These are phyloP conservation scores for Coelastrella sp. DNA, from an alignment of 139 green algal genomes.

Conservation along the genomic window DNA sequence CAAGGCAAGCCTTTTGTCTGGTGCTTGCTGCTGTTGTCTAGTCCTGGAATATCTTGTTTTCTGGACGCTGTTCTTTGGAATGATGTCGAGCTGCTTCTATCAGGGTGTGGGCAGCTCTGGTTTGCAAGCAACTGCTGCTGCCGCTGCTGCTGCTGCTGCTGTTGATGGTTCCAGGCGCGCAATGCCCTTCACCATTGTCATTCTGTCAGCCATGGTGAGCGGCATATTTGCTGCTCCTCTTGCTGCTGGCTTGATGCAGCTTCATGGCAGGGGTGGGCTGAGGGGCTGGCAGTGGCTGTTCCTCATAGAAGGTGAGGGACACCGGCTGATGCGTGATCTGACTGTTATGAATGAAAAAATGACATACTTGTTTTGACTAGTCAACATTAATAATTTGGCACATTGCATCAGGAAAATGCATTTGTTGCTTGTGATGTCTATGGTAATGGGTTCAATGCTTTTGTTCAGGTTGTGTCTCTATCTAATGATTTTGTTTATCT, in stretches of 20 bases:
- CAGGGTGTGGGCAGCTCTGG: not conserved
- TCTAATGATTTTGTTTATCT: too few relatives aligned
- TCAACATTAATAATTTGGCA: too few relatives aligned
- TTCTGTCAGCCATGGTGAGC: not conserved
- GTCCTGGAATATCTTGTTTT: not conserved
- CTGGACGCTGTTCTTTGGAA: not conserved
- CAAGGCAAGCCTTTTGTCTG: not conserved
- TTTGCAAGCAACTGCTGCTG: not conserved
- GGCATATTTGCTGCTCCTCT: not conserved
- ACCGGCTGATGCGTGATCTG: too few relatives aligned
- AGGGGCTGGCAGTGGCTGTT: constrained; percentile 35
- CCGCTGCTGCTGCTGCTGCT: not conserved
- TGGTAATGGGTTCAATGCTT: too few relatives aligned
- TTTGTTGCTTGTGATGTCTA: too few relatives aligned
- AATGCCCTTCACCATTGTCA: not conserved
- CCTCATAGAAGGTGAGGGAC: not conserved
- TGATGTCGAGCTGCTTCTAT: not conserved
- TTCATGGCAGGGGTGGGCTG: not conserved
- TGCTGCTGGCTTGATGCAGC: not conserved
- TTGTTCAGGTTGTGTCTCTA: too few relatives aligned
- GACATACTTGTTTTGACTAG: too few relatives aligned
- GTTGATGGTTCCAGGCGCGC: not conserved
- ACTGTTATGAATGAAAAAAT: too few relatives aligned
- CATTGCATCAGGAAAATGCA: too few relatives aligned
- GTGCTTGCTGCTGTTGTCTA: not conserved